Conservation (phyloP, 352 stramenopile genomes). For the Hyaloperonospora arabidopsidis region DNA sequence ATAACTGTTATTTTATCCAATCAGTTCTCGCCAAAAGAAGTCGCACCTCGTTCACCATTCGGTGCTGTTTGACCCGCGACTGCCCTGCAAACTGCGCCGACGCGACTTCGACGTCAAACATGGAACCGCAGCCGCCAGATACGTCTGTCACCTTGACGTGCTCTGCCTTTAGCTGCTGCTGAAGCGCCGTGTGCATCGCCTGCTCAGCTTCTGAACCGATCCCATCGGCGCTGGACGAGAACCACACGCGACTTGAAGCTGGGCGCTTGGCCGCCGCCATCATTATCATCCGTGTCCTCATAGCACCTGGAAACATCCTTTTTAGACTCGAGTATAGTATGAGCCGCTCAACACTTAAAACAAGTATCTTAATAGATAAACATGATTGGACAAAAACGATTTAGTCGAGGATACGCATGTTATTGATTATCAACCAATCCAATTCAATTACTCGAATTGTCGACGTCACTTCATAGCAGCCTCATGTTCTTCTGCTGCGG, state of each 20-base stretch:
- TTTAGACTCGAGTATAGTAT: no score
- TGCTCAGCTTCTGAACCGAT: slow-evolving; percentile 41
- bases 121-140: slow-evolving; percentile 82
- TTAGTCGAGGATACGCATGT: no score
- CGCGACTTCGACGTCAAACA: slow-evolving; percentile 84
- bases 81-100: slow-evolving; percentile 73
- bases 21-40: no score
- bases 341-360: no score
- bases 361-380: no score
- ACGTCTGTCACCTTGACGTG: slow-evolving; percentile 84
- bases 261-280: slow-evolving; percentile 16
- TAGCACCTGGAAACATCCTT: no score
- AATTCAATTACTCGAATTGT: neutral
- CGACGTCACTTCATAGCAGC: neutral
- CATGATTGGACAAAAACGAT: no score
- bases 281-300: slow-evolving; percentile 3
- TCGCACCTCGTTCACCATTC: slow-evolving; percentile 77
- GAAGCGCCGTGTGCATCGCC: slow-evolving; percentile 61
- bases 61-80: slow-evolving; percentile 82
- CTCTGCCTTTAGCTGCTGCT: slow-evolving; percentile 48
- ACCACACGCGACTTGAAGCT: slow-evolving; percentile 4
- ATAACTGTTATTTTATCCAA: no score
- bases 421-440: neutral
- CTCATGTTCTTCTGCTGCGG: slow-evolving; percentile 69
- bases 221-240: slow-evolving; percentile 20